Evolutionary conservation across 2,329 filamentous ascomycete genomes (phyloP).

Genomic region (Colletotrichum camelliae): DNA sequence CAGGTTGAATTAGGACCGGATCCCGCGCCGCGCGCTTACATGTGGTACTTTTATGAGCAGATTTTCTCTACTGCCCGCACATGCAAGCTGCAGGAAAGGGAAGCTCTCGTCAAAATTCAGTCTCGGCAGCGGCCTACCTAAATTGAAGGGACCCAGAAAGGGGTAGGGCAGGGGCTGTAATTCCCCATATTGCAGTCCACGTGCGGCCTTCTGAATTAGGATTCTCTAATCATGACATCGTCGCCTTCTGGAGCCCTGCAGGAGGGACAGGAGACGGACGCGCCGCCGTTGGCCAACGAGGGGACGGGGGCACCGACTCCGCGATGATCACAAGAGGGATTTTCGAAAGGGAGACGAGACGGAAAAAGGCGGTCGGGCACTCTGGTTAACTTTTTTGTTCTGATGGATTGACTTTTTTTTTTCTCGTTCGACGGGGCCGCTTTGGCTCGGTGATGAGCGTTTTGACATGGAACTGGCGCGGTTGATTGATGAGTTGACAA

Average conservation of each 20-base stretch:
- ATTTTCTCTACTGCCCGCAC: neutral
- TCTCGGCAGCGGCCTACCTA: neutral
- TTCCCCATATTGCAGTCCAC: slow-evolving; percentile 5
- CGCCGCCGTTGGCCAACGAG: neutral
- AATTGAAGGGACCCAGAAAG: slow-evolving; percentile 11
- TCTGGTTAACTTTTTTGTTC: neutral
- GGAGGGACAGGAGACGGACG: neutral
- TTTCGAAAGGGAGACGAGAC: neutral
- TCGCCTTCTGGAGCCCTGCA: neutral
- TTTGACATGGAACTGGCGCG: neutral
- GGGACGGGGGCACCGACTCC: neutral
- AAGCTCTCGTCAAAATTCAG: neutral
- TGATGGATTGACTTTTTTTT: neutral
- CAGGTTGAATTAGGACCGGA: neutral
- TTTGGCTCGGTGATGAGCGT: neutral
- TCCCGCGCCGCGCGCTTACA: neutral
- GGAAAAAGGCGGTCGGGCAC: neutral
- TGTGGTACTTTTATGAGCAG: neutral
- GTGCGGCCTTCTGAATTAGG: slow-evolving; percentile 1
- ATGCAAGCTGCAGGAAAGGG: neutral
- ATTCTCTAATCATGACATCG: neutral
- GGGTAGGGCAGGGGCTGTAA: neutral
- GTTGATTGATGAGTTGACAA: neutral
- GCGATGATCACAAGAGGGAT: neutral
- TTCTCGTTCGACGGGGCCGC: neutral